Evolutionary conservation across 768 basidiomycete species (phyloP).

Genomic region (Phylloporus sp.): DNA sequence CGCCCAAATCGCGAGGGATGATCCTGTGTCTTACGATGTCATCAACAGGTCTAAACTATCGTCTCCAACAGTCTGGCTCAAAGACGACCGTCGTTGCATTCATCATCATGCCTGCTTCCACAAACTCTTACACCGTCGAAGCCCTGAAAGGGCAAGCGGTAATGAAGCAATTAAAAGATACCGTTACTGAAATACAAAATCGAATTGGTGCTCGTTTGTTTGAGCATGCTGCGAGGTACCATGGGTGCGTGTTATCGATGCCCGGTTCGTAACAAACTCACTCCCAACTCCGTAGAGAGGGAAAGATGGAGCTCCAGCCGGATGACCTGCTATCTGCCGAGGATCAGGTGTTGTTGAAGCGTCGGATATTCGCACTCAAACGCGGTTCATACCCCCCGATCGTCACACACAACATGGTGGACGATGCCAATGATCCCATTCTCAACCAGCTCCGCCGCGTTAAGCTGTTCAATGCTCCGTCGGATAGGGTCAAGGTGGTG

Average conservation of each 20-base stretch:
- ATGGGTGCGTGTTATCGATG: slow-evolving; percentile 56
- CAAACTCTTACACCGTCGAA: slow-evolving; percentile 95
- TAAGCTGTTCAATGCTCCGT: slow-evolving; percentile 83
- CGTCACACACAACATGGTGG: slow-evolving; percentile 98
- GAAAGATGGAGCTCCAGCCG: slow-evolving; percentile 68
- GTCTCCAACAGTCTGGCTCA: slow-evolving; percentile 59
- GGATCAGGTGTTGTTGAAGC: slow-evolving; percentile 92
- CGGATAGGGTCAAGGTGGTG: slow-evolving; percentile 93
- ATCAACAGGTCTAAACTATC: slow-evolving; percentile 50
- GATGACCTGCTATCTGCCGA: slow-evolving; percentile 81
- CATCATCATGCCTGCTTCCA: slow-evolving; percentile 97
- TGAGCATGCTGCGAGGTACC: slow-evolving; percentile 90
- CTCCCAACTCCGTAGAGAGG: slow-evolving; percentile 45
- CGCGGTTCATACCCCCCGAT: slow-evolving; percentile 93
- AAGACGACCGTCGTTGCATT: slow-evolving; percentile 91
- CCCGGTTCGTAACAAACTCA: not conserved
- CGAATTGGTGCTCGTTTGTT: slow-evolving; percentile 90
- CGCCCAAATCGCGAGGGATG: not conserved
- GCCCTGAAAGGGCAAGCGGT: slow-evolving; percentile 97
- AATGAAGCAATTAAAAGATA: slow-evolving; percentile 93
- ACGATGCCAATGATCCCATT: slow-evolving; percentile 89
- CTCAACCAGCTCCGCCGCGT: slow-evolving; percentile 93
- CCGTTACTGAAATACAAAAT: slow-evolving; percentile 93
- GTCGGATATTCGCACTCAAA: slow-evolving; percentile 94
- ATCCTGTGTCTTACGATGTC: not conserved